Evolutionary conservation across 306 rosid species (phyloP).

Genomic region (Arachis stenosperma): DNA sequence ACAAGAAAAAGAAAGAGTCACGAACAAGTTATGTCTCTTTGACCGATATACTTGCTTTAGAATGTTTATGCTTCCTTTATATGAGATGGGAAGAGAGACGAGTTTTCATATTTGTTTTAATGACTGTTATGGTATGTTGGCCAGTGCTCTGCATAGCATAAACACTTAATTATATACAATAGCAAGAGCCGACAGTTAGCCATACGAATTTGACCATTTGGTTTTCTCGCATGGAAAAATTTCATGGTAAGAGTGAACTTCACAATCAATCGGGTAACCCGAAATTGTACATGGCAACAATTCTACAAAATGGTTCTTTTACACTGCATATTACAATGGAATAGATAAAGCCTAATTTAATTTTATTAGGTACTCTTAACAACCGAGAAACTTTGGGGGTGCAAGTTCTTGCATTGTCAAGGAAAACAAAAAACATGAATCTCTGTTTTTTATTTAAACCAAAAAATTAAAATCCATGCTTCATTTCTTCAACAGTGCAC

Average conservation of each 20-base stretch:
- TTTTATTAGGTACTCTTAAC: conserved; percentile 61
- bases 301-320: conserved; percentile 47
- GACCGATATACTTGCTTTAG: conserved; percentile 4
- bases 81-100: too few species aligned
- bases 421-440: conserved; percentile 41
- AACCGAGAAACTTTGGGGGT: conserved; percentile 50
- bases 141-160: background rate
- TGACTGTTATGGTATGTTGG: background rate
- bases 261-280: conserved; percentile 40
- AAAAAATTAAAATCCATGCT: conserved; percentile 34
- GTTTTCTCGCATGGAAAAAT: background rate
- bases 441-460: conserved; percentile 40
- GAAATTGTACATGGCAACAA: conserved; percentile 35
- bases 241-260: conserved; percentile 3
- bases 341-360: conserved; percentile 37
- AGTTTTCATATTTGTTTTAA: too few species aligned
- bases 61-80: conserved; percentile 7
- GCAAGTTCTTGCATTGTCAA: conserved; percentile 42
- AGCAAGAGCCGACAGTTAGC: background rate
- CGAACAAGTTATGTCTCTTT: background rate
- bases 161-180: background rate
- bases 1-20: too few species aligned
- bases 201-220: background rate
- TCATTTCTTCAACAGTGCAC: conserved; percentile 89
- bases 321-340: conserved; percentile 51